These are phyloP conservation scores for Paecilomyces fulvus DNA, from an alignment of 2,329 filamentous ascomycete genomes.

Conservation along the genomic window DNA sequence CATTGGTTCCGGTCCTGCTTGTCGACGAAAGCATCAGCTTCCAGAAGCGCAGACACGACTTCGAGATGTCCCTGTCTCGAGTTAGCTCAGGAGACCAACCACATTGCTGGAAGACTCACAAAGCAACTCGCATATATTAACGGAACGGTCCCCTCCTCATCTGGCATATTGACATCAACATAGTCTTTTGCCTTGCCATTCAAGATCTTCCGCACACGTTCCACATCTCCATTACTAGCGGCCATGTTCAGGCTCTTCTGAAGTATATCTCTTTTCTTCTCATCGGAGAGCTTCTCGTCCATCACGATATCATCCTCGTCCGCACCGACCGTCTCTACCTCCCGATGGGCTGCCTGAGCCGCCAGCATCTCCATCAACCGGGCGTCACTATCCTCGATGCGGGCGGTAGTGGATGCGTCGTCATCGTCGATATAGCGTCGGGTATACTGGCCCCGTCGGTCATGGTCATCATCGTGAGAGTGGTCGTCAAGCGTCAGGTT, in stretches of 20 bases:
- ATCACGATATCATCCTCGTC: slow-evolving; percentile 72
- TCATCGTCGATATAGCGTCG: slow-evolving; percentile 16
- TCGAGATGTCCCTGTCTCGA: slow-evolving; percentile 66
- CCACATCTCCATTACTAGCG: slow-evolving; percentile 88
- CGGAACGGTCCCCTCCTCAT: slow-evolving; percentile 93
- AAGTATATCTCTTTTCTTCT: slow-evolving; percentile 70
- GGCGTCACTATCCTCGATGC: slow-evolving; percentile 68
- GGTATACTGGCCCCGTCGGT: slow-evolving; percentile 24
- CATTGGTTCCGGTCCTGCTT: slow-evolving; percentile 93
- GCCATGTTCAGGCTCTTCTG: slow-evolving; percentile 91
- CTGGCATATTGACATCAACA: slow-evolving; percentile 76
- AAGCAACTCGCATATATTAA: slow-evolving; percentile 98
- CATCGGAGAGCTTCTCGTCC: slow-evolving; percentile 63
- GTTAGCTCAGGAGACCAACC: background rate
- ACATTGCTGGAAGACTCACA: slow-evolving; percentile 46
- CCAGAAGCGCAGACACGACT: slow-evolving; percentile 74
- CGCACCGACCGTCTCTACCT: slow-evolving; percentile 58
- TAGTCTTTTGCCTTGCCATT: slow-evolving; percentile 63
- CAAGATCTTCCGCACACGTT: slow-evolving; percentile 68
- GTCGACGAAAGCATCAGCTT: slow-evolving; percentile 81
- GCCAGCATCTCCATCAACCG: slow-evolving; percentile 93
- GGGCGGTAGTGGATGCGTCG: slow-evolving; percentile 32
- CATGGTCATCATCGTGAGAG: slow-evolving; percentile 56
- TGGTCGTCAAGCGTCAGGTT: slow-evolving; percentile 76
- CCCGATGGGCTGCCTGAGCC: slow-evolving; percentile 78